Conservation (phyloP, 2,329 filamentous ascomycete genomes). For the Ramularia endophylla region DNA sequence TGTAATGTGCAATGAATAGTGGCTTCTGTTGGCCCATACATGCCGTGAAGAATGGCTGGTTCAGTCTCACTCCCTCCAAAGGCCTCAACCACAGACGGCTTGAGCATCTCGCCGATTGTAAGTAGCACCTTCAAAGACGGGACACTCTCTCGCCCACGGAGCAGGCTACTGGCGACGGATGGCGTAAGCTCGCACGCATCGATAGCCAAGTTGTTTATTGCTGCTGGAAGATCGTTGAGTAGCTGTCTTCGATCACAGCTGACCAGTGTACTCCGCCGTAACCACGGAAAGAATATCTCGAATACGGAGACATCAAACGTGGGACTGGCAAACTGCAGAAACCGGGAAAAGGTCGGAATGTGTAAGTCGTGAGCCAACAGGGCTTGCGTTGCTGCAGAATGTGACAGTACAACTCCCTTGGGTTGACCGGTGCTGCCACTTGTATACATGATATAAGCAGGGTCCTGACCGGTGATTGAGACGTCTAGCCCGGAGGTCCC, state of each 20-base stretch:
- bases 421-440: constrained; percentile 84
- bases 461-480: constrained; percentile 16
- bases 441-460: constrained; percentile 92
- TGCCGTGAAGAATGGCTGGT: constrained; percentile 71
- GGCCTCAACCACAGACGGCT: constrained; percentile 65
- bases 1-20: constrained; percentile 85
- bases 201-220: constrained; percentile 59
- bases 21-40: constrained; percentile 93
- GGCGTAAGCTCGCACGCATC: constrained; percentile 88
- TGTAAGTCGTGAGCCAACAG: constrained; percentile 73
- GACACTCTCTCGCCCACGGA: constrained; percentile 61
- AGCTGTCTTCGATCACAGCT: constrained; percentile 63
- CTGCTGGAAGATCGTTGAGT: constrained; percentile 66
- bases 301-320: constrained; percentile 95
- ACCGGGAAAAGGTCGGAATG: constrained; percentile 69
- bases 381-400: constrained; percentile 73
- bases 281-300: constrained; percentile 85
- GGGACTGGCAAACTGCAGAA: constrained; percentile 85
- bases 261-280: constrained; percentile 66
- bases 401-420: constrained; percentile 80
- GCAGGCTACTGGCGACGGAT: constrained; percentile 72
- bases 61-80: constrained; percentile 58
- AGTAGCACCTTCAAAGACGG: constrained; percentile 66
- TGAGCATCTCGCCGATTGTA: constrained; percentile 93
- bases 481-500: constrained; percentile 13